These are phyloP conservation scores for Candida buenavistaensis DNA, from an alignment of 1,139 yeast genomes.

Conservation along the genomic window DNA sequence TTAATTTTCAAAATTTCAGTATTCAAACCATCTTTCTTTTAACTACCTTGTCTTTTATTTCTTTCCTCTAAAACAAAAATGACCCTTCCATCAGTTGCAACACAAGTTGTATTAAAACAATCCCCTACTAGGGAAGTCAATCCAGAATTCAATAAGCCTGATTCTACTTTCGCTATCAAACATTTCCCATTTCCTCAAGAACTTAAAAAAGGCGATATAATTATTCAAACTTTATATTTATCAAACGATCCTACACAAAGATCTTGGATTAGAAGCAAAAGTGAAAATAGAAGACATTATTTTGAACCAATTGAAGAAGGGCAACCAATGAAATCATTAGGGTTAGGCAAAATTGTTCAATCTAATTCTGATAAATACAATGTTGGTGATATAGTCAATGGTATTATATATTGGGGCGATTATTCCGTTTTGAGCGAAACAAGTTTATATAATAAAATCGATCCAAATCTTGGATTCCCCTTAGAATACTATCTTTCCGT, in stretches of 20 bases:
- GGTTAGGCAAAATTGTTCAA: slow-evolving; percentile 49
- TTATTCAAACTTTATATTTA: slow-evolving; percentile 48
- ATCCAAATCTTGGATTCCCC: slow-evolving; percentile 24
- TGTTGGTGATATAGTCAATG: slow-evolving; percentile 45
- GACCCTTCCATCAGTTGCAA: slow-evolving; percentile 13
- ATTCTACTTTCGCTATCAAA: slow-evolving; percentile 24
- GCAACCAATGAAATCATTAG: slow-evolving; percentile 50
- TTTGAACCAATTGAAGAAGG: slow-evolving; percentile 48
- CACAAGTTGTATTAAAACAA: slow-evolving; percentile 17
- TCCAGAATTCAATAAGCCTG: slow-evolving; percentile 17
- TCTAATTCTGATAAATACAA: slow-evolving; percentile 37
- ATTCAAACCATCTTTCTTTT: neutral
- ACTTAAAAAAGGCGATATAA: slow-evolving; percentile 43
- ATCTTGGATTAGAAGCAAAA: slow-evolving; percentile 53
- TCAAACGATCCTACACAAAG: slow-evolving; percentile 72
- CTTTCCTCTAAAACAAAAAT: slow-evolving; percentile 4
- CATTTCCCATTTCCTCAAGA: slow-evolving; percentile 12
- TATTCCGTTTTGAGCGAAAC: slow-evolving; percentile 23
- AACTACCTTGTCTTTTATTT: neutral
- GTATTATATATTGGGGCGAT: slow-evolving; percentile 31
- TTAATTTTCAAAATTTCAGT: too few relatives aligned
- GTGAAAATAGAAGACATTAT: slow-evolving; percentile 44
- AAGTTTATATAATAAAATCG: slow-evolving; percentile 24
- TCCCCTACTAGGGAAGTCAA: slow-evolving; percentile 19
- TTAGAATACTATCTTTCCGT: slow-evolving; percentile 26